Evolutionary conservation across 345 rosid genomes (phyloP), one percentile per base, ranked within the genome.

Genomic region (Boechera divaricarpa): DNA sequence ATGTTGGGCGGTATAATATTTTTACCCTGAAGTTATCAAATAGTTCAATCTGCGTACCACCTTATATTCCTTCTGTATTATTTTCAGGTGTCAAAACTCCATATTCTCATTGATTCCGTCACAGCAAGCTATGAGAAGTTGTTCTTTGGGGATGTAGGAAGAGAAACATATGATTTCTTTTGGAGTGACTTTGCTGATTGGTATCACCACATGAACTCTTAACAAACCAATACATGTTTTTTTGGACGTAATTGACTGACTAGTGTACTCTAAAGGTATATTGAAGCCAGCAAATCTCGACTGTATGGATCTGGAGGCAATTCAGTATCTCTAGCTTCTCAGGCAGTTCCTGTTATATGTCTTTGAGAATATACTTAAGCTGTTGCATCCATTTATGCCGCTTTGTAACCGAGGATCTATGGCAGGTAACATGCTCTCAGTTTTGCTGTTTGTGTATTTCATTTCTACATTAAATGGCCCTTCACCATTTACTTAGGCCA

Each of bases 101-200:
- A 94, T 82, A 47, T 87, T 63, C 98, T 94, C 75, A 83, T 90
- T 42, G 98, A 94, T 76, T 58, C 69, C 1, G 97, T 87, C 78
- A 94, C 98, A 59, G 76, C 83, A 75, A 88, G 98, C 83, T 92
- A 92, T 72, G 92, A 94, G 38, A 94, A 88, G 77, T 87, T 83
- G 73, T 92, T 85, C 89, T 92, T 94, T 79, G 97, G 97, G 68
- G 98, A 92, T 47, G 86, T 90, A 59, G 98, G 93, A 63, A 92
- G 98, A 87, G 98, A 94, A 82, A 83, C 74, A 78, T 92, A 94
- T 82, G 97, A 94, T 69, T 94, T 94, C 85, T 90, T 92, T 79
- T 92, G 98, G 98, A 87, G 98, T 35, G 98, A 94, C 79, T 94
- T 89, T 70, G 98, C 98, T 28, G 97, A 94, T 82, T 92, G 98